A percentile compares a stretch with the other conserved stretches of the same genome.
Conservation (phyloP, 257 asterid genomes). For the Petrea volubilis region DNA sequence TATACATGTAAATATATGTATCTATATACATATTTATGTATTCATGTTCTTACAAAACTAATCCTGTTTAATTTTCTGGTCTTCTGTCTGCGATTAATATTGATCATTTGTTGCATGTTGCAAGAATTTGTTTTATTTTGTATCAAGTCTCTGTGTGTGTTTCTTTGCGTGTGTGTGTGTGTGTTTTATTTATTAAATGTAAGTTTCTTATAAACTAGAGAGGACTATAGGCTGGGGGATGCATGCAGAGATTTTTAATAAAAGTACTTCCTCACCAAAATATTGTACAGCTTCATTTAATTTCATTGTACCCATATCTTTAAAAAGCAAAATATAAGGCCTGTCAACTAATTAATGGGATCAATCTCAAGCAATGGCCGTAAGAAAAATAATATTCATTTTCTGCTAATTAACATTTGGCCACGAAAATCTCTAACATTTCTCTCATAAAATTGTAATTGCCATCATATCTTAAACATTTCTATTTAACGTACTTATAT, state of each 20-base stretch:
- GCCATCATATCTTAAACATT: too few relatives aligned
- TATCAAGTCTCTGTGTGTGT: background rate
- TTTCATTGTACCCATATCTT: background rate
- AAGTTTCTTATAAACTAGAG: background rate
- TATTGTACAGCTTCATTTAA: background rate
- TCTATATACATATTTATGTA: too few relatives aligned
- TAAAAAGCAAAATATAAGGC: too few relatives aligned
- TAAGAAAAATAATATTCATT: too few relatives aligned
- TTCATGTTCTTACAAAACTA: too few relatives aligned
- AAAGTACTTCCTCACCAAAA: constrained; percentile 19
- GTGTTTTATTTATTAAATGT: background rate
- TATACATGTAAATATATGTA: too few relatives aligned
- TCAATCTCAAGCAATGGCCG: too few relatives aligned
- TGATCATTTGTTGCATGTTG: background rate
- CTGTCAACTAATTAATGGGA: too few relatives aligned
- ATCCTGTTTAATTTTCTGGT: background rate
- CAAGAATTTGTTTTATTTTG: background rate
- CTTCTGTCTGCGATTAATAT: background rate
- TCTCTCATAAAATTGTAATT: too few relatives aligned
- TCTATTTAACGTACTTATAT: too few relatives aligned
- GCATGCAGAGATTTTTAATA: constrained; percentile 16
- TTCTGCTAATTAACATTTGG: too few relatives aligned
- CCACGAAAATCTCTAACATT: too few relatives aligned
- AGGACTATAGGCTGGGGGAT: constrained; percentile 10
- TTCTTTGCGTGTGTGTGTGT: background rate